Evolutionary conservation across 495 filamentous ascomycete genomes (phyloP), one percentile per base, ranked within the genome.

Genomic region (Hypoxylon fragiforme): DNA sequence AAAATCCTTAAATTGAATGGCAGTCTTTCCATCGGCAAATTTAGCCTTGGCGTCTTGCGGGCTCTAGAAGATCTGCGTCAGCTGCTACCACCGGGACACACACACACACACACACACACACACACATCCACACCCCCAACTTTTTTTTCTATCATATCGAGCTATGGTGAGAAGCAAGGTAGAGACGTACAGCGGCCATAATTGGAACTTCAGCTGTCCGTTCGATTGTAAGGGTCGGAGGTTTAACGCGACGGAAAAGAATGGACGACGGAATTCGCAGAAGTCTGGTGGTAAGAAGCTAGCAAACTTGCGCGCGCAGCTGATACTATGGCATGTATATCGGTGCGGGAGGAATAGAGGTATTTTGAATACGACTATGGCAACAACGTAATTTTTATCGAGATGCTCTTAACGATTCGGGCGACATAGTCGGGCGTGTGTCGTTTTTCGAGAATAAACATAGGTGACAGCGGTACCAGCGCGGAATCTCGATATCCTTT

Each of bases 1-100:
- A 20, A 77, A 68, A n/a, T 75, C 65, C 3, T 70, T 71, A 31
- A 85, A 55, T 13, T 75, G 65, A 14, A 16, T 6, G 63, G 14
- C 51, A 32, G 13, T 56, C 18, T 64, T 60, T 21, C 47, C 46
- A 31, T 39, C 21, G 37, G 62, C 58, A 37, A 47, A 40, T 20
- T 63, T 68, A 12, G 58, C 62, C 65, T 68, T 65, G 48, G 58
- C 19, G 30, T 58, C 45, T 44, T 63, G 48, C 30, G 60, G 44
- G 30, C 50, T 68, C 65, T 68, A 20, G 19, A 48, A 13, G 40
- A 57, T 50, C 18, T 52, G 20, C 15, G 39, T 65, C 40, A 64
- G 64, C 46, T 47, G 15, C 28, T 30, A 50, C 31, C 37, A 13
- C 22, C 20, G 24, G 3, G 14, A 28, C 22, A 46, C 31, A 54